Conservation (phyloP, 2,329 filamentous ascomycete genomes). For the Epichloe sp. region DNA sequence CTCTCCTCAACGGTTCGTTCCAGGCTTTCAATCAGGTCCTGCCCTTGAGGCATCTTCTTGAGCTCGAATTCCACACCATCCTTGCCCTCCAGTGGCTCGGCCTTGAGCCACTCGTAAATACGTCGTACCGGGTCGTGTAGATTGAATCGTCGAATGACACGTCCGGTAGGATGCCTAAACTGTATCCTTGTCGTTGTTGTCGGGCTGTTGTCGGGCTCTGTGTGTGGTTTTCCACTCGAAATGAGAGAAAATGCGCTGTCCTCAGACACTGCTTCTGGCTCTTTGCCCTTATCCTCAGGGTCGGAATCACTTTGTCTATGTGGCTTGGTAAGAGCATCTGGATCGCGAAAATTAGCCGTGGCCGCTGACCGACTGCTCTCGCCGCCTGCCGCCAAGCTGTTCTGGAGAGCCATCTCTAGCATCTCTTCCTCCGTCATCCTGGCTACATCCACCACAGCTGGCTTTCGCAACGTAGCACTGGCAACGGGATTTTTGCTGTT, state of each 20-base stretch:
- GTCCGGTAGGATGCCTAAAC: constrained; percentile 73
- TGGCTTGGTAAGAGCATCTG: constrained; percentile 74
- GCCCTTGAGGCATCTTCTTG: constrained; percentile 63
- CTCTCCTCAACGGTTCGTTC: constrained; percentile 66
- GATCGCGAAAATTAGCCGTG: constrained; percentile 54
- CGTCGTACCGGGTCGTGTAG: constrained; percentile 63
- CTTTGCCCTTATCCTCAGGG: constrained; percentile 32
- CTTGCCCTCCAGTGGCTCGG: constrained; percentile 70
- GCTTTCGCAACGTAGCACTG: constrained; percentile 45
- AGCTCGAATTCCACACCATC: constrained; percentile 72
- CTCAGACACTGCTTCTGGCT: constrained; percentile 24
- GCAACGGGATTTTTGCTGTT: constrained; percentile 90
- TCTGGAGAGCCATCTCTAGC: constrained; percentile 84
- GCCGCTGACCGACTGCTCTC: constrained; percentile 22
- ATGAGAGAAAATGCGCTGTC: constrained; percentile 55
- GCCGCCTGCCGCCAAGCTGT: constrained; percentile 54
- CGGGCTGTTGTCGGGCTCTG: constrained; percentile 60
- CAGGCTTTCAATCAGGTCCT: constrained; percentile 67
- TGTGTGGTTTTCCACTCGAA: constrained; percentile 57
- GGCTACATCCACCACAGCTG: constrained; percentile 60
- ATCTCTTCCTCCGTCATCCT: constrained; percentile 96
- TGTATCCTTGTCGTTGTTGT: constrained; percentile 76
- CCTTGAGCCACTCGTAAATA: constrained; percentile 95
- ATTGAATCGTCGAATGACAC: constrained; percentile 76
- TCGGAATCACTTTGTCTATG: constrained; percentile 15